Conservation (phyloP, 495 filamentous ascomycete species). For the Daldinia decipiens region DNA sequence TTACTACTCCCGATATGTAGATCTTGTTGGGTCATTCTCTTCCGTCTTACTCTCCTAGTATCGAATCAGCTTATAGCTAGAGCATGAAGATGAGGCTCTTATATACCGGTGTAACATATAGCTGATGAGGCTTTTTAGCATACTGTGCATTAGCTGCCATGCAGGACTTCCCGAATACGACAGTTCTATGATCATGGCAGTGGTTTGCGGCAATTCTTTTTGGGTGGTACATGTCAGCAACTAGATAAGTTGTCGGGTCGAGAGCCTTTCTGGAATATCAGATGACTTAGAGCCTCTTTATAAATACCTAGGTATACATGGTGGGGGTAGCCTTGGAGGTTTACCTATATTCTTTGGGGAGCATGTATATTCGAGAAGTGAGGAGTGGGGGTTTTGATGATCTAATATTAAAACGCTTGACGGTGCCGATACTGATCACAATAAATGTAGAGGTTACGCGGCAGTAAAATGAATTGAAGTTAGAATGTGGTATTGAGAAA, state of each 20-base stretch:
- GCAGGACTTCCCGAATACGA: background rate
- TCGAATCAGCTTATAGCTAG: background rate
- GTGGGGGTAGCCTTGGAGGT: background rate
- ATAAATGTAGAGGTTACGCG: background rate
- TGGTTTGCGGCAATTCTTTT: background rate
- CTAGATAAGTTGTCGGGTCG: no score
- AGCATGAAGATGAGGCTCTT: constrained; percentile 2
- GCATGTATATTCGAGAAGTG: background rate
- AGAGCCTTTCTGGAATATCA: background rate
- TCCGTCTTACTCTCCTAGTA: background rate
- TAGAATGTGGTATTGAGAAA: background rate
- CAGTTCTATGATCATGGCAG: background rate
- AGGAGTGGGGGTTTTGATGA: constrained; percentile 22
- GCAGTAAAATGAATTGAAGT: background rate
- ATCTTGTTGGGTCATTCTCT: background rate
- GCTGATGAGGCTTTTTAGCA: background rate
- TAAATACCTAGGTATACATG: background rate
- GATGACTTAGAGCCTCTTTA: background rate
- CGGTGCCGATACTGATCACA: background rate
- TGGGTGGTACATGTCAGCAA: no score
- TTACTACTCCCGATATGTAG: background rate
- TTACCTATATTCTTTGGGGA: no score
- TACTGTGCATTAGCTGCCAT: background rate
- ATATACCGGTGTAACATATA: background rate
- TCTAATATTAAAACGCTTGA: background rate